A percentile compares a stretch with the other conserved stretches of the same genome.
These are phyloP conservation scores for Epithele typhae DNA, from an alignment of 768 basidiomycete species.

Conservation along the genomic window DNA sequence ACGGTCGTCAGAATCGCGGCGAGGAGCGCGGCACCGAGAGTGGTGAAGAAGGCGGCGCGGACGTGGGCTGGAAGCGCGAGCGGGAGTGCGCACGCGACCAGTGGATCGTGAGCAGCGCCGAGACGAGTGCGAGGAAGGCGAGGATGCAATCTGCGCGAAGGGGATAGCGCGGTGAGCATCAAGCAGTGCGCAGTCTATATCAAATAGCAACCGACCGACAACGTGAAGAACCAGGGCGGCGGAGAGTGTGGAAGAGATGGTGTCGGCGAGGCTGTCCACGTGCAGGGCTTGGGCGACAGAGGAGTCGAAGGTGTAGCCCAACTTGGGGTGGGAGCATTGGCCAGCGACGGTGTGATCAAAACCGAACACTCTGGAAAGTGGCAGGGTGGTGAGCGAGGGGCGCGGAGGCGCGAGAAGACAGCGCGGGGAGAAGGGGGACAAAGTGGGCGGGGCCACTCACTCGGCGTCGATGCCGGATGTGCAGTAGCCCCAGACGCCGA, in stretches of 20 bases:
- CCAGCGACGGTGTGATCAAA: constrained; percentile 34
- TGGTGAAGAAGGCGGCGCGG: constrained; percentile 35
- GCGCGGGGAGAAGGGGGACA: constrained; percentile 11
- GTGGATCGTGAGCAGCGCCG: constrained; percentile 43
- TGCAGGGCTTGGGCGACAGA: constrained; percentile 44
- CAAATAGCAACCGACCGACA: constrained; percentile 41
- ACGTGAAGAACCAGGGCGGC: constrained; percentile 52
- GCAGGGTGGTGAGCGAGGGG: too few species aligned
- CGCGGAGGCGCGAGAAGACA: constrained; percentile 2
- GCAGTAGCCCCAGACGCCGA: constrained; percentile 68
- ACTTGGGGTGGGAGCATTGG: constrained; percentile 41
- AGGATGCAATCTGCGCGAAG: constrained; percentile 38
- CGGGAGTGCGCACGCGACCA: too few species aligned
- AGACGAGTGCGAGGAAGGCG: constrained; percentile 45
- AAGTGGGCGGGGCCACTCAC: constrained; percentile 28
- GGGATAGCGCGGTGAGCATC: constrained; percentile 3
- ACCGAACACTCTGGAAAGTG: constrained; percentile 42
- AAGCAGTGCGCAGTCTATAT: too few species aligned
- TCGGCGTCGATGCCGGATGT: constrained; percentile 40
- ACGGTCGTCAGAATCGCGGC: constrained; percentile 44
- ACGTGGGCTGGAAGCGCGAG: constrained; percentile 22
- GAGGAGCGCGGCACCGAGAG: constrained; percentile 33
- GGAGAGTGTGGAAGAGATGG: constrained; percentile 42
- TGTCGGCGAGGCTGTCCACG: constrained; percentile 28
- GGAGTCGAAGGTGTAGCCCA: constrained; percentile 55